Percentiles rank a stretch among this genome's conserved stretches.
Conservation (phyloP, 2,329 filamentous ascomycete species). For the Trichoderma atrobrunneum region DNA sequence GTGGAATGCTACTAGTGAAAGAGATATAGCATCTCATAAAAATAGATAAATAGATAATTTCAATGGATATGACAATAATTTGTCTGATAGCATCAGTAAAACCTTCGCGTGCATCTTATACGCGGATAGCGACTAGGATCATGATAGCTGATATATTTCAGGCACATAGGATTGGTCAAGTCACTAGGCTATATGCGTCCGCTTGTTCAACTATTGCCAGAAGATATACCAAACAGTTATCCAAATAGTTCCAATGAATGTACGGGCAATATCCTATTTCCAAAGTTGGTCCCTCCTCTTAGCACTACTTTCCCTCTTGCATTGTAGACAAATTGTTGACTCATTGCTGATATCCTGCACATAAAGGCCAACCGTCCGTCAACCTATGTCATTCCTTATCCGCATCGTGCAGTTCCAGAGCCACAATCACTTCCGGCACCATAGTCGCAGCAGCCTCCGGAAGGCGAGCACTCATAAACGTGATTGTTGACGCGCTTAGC, state of each 20-base stretch:
- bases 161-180: not conserved
- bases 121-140: not conserved
- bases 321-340: not conserved
- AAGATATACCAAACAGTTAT: not conserved
- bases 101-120: not conserved
- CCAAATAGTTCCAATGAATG: not conserved
- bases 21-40: not conserved
- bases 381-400: not conserved
- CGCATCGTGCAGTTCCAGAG: conserved; percentile 10
- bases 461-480: not conserved
- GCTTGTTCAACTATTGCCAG: not conserved
- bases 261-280: not conserved
- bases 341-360: not conserved
- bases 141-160: not conserved
- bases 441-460: not conserved
- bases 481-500: conserved; percentile 8
- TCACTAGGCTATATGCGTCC: not conserved
- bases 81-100: not conserved
- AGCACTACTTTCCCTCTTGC: not conserved
- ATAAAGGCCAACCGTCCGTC: no score
- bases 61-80: not conserved
- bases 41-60: not conserved
- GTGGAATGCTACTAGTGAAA: not conserved
- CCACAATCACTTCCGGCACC: not conserved
- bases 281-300: not conserved